These are phyloP conservation scores for Quercus engelmannii DNA, from an alignment of 306 rosid species.

Conservation along the genomic window DNA sequence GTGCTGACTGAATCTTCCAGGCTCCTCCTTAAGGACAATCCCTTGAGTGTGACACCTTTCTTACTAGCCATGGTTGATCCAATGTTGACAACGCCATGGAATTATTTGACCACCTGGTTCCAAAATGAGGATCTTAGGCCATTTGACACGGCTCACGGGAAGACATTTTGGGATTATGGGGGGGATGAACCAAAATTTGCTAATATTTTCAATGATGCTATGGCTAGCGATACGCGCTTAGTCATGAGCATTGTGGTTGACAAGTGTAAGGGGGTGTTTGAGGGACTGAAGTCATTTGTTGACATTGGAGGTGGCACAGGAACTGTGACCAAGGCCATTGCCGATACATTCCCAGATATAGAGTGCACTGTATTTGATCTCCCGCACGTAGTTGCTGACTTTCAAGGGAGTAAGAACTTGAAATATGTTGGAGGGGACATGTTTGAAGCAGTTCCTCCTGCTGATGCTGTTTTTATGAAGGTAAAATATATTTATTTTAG, in stretches of 20 bases:
- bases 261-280: constrained; percentile 18
- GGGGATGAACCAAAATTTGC: neutral
- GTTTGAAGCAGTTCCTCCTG: constrained; percentile 27
- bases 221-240: constrained; percentile 23
- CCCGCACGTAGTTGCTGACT: constrained; percentile 23
- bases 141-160: constrained; percentile 18
- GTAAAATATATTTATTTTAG: neutral
- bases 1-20: constrained; percentile 15
- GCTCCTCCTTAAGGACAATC: constrained; percentile 9
- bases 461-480: constrained; percentile 25
- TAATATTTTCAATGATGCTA: neutral
- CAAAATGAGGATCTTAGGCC: neutral
- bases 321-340: constrained; percentile 21
- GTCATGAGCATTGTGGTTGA: neutral
- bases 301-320: constrained; percentile 35
- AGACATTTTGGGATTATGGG: constrained; percentile 1
- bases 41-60: neutral
- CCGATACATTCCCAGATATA: constrained; percentile 18
- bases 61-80: constrained; percentile 1
- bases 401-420: constrained; percentile 2
- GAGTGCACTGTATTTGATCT: constrained; percentile 26
- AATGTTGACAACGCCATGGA: neutral
- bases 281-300: constrained; percentile 28
- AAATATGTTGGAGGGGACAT: constrained; percentile 20
- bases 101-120: constrained; percentile 9